Evolutionary conservation across 148 eudicot species (phyloP).

Genomic region (Mesembryanthemum crystallinum): DNA sequence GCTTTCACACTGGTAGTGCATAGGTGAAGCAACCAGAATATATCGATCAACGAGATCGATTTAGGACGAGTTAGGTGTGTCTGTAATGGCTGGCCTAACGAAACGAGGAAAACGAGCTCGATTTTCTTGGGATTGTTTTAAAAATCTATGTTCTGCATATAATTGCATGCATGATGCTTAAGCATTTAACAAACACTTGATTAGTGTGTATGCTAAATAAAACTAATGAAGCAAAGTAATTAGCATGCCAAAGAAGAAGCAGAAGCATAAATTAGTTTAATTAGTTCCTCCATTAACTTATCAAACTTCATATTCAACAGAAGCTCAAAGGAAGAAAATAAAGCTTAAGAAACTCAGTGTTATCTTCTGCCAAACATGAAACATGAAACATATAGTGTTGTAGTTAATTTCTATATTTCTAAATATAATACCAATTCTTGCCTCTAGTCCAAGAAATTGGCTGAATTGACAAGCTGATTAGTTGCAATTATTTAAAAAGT

Average conservation of each 20-base stretch:
- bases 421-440: too few relatives aligned
- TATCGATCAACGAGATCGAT: slow-evolving; percentile 9
- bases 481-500: background rate
- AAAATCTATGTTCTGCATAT: background rate
- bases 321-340: slow-evolving; percentile 4
- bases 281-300: too few relatives aligned
- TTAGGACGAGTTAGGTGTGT: slow-evolving; percentile 10
- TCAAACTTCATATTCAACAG: background rate
- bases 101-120: slow-evolving; percentile 26
- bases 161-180: background rate
- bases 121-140: slow-evolving; percentile 14
- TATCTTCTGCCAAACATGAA: background rate
- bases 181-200: too few relatives aligned
- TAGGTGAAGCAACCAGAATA: slow-evolving; percentile 10
- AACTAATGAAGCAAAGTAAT: too few relatives aligned
- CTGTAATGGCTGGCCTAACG: background rate
- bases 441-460: background rate
- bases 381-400: background rate
- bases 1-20: slow-evolving; percentile 1
- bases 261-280: too few relatives aligned
- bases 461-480: background rate
- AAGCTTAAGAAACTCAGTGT: background rate
- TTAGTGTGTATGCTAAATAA: too few relatives aligned
- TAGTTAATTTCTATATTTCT: background rate
- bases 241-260: too few relatives aligned